Percentiles rank a stretch among this genome's conserved stretches.
phyloP scores from a whole-genome alignment of 306 rosid species.

The Rubus idaeus region DNA sequence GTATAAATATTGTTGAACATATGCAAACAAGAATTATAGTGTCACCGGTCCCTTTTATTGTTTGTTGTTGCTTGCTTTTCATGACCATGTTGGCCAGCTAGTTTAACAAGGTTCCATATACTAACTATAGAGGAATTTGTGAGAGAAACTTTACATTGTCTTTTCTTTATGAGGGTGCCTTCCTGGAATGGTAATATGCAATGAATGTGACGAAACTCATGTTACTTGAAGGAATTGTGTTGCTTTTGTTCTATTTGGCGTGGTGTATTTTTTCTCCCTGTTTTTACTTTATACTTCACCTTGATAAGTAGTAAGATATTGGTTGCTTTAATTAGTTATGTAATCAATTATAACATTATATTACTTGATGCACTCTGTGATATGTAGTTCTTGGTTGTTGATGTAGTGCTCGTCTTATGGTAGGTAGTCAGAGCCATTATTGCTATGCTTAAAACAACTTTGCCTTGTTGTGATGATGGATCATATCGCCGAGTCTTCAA shows the following conservation, averaged over 20 bases:
- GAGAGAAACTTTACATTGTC: neutral
- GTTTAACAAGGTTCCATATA: neutral
- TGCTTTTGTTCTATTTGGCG: neutral
- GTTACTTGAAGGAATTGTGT: neutral
- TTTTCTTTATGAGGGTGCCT: neutral
- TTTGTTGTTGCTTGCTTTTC: neutral
- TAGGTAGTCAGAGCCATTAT: conserved; percentile 82
- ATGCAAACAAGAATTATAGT: neutral
- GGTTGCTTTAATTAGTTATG: neutral
- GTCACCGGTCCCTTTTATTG: neutral
- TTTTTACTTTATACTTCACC: neutral
- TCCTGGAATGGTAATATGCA: neutral
- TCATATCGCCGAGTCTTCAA: conserved; percentile 73
- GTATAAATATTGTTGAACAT: neutral
- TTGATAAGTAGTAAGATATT: neutral
- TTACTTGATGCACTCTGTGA: neutral
- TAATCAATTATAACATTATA: neutral
- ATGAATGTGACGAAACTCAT: neutral
- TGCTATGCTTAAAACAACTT: conserved; percentile 72
- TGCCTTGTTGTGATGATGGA: conserved; percentile 74
- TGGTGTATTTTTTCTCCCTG: neutral
- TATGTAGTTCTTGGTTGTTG: conserved; percentile 6
- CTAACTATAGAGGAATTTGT: neutral
- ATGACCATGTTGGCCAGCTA: neutral
- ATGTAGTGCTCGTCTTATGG: conserved; percentile 28